Evolutionary conservation across 495 filamentous ascomycete species (phyloP).

Genomic region (Cercophora newfieldiana): DNA sequence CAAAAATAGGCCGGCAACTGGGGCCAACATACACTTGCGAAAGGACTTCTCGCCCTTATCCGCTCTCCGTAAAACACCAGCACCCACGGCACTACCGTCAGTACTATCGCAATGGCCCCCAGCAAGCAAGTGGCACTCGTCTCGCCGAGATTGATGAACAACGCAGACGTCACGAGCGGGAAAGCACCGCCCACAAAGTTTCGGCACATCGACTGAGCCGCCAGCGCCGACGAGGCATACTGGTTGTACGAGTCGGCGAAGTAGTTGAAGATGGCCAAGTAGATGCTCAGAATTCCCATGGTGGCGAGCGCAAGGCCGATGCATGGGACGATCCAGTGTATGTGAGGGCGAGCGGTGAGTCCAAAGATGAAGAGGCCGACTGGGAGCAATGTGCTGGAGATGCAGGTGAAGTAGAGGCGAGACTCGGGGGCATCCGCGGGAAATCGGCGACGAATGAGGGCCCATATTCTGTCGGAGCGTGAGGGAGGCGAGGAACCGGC

Average conservation of each 20-base stretch:
- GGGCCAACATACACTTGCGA: conserved; percentile 52
- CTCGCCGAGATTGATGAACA: conserved; percentile 73
- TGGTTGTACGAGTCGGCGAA: conserved; percentile 87
- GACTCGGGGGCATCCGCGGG: conserved; percentile 65
- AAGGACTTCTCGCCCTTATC: conserved; percentile 76
- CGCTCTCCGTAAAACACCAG: conserved; percentile 75
- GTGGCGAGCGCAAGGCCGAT: conserved; percentile 72
- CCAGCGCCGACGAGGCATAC: conserved; percentile 83
- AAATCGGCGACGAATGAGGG: conserved; percentile 39
- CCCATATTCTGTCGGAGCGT: conserved; percentile 31
- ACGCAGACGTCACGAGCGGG: conserved; percentile 68
- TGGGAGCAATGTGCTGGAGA: conserved; percentile 65
- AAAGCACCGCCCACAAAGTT: conserved; percentile 86
- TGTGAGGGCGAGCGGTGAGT: conserved; percentile 66
- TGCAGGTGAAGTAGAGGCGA: conserved; percentile 79
- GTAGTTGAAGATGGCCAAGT: conserved; percentile 91
- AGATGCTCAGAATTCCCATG: conserved; percentile 86
- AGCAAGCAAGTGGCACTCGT: conserved; percentile 73
- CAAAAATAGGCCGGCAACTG: conserved; percentile 18
- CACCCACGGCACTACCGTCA: conserved; percentile 85
- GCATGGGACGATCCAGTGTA: conserved; percentile 77
- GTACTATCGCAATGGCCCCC: conserved; percentile 66
- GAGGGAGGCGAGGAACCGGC: background rate
- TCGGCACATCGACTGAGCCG: conserved; percentile 80
- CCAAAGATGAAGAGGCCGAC: conserved; percentile 73